A percentile compares a stretch with the other conserved stretches of the same genome.
Conservation (phyloP, 345 rosid genomes). For the Brassica cretica region DNA sequence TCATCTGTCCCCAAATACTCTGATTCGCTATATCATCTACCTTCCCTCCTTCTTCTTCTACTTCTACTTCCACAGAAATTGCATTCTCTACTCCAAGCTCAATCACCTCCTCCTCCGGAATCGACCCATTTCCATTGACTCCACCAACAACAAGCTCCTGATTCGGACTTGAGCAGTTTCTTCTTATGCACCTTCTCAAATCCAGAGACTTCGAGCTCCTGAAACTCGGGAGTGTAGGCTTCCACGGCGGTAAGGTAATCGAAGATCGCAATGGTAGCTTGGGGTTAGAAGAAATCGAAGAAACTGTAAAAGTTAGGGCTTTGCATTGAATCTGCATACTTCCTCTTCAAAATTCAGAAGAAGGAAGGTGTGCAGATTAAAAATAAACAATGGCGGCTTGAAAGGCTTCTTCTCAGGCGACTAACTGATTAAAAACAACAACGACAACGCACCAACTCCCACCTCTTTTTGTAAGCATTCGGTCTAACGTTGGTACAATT, state of each 20-base stretch:
- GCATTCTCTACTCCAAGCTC: constrained; percentile 13
- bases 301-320: constrained; percentile 34
- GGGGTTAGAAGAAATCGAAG: constrained; percentile 35
- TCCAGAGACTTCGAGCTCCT: constrained; percentile 28
- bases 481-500: constrained; percentile 4
- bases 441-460: constrained; percentile 13
- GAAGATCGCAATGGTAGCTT: constrained; percentile 34
- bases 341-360: constrained; percentile 2
- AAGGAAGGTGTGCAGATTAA: neutral
- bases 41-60: constrained; percentile 19
- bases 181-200: constrained; percentile 17
- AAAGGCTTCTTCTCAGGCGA: neutral
- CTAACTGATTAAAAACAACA: constrained; percentile 16
- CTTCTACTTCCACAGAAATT: constrained; percentile 22
- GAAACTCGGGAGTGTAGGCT: constrained; percentile 21
- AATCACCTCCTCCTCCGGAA: constrained; percentile 13
- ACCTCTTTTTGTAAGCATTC: neutral
- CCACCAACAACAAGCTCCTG: constrained; percentile 40
- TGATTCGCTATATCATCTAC: constrained; percentile 54
- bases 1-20: constrained; percentile 77
- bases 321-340: constrained; percentile 47
- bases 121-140: constrained; percentile 20
- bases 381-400: constrained; percentile 13
- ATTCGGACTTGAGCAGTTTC: constrained; percentile 39
- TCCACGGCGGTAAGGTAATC: constrained; percentile 26